Evolutionary conservation across 768 basidiomycete genomes (phyloP).

Genomic region (Saitozyma podzolica): DNA sequence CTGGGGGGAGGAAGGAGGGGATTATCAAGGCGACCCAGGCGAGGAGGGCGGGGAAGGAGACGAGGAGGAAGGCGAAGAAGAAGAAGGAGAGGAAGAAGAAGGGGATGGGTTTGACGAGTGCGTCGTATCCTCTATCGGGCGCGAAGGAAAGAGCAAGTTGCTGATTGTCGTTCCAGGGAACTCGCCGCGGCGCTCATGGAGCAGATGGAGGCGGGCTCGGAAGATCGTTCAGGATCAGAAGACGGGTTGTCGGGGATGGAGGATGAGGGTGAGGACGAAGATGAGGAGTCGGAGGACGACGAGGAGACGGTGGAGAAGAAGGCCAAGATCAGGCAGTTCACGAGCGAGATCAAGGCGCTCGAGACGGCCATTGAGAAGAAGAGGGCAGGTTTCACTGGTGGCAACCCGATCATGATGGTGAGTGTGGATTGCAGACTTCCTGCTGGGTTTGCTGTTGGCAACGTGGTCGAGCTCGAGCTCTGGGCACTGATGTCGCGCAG

Average conservation of each 20-base stretch:
- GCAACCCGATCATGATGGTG: slow-evolving; percentile 46
- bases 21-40: slow-evolving; percentile 20
- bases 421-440: slow-evolving; percentile 2
- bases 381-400: slow-evolving; percentile 36
- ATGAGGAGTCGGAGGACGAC: slow-evolving; percentile 36
- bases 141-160: not conserved
- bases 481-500: slow-evolving; percentile 9
- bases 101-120: slow-evolving; percentile 31
- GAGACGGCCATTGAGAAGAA: slow-evolving; percentile 45
- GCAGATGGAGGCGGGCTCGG: slow-evolving; percentile 24
- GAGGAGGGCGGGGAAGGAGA: slow-evolving; percentile 21
- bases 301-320: slow-evolving; percentile 43
- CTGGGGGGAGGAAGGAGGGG: slow-evolving; percentile 29
- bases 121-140: slow-evolving; percentile 1
- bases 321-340: slow-evolving; percentile 44
- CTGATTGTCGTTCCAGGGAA: slow-evolving; percentile 20
- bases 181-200: slow-evolving; percentile 37
- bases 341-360: slow-evolving; percentile 40
- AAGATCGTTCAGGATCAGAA: slow-evolving; percentile 23
- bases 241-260: slow-evolving; percentile 16
- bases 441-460: not conserved
- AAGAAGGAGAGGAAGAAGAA: slow-evolving; percentile 27
- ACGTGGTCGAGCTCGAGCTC: not conserved
- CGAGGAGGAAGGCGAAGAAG: slow-evolving; percentile 25
- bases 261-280: slow-evolving; percentile 38